A percentile compares a stretch with the other conserved stretches of the same genome.
Conservation (phyloP, 768 basidiomycete genomes). For the Clavaria fumosa region DNA sequence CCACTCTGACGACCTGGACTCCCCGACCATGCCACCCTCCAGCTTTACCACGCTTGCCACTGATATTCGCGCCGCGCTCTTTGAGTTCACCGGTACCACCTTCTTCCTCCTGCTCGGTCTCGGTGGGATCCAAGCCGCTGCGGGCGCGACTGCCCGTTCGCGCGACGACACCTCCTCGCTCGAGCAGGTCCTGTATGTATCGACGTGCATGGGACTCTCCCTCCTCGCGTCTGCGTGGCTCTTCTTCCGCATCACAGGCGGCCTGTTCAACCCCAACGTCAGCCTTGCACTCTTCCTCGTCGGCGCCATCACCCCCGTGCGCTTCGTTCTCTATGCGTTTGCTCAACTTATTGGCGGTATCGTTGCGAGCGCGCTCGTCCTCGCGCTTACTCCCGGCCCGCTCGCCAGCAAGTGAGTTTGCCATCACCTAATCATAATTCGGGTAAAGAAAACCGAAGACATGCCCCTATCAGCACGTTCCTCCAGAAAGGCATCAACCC, state of each 20-base stretch:
- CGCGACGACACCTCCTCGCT: slow-evolving; percentile 15
- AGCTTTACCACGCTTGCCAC: too few relatives aligned
- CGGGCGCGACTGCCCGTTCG: slow-evolving; percentile 19
- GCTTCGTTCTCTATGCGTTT: slow-evolving; percentile 41
- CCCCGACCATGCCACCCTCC: too few relatives aligned
- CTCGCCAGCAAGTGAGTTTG: slow-evolving; percentile 35
- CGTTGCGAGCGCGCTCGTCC: slow-evolving; percentile 38
- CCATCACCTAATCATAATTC: too few relatives aligned
- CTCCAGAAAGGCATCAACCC: slow-evolving; percentile 30
- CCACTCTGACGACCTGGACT: too few relatives aligned
- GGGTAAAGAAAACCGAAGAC: too few relatives aligned
- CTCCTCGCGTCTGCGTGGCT: slow-evolving; percentile 47
- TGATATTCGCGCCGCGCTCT: slow-evolving; percentile 32
- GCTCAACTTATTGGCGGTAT: slow-evolving; percentile 51
- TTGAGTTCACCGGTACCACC: slow-evolving; percentile 45
- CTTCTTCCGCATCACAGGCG: slow-evolving; percentile 6
- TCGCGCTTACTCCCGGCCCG: slow-evolving; percentile 36
- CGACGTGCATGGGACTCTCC: slow-evolving; percentile 44
- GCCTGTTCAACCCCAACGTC: slow-evolving; percentile 40
- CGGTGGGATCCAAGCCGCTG: slow-evolving; percentile 45
- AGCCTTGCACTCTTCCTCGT: slow-evolving; percentile 42
- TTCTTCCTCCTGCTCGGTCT: slow-evolving; percentile 52
- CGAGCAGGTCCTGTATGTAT: slow-evolving; percentile 36
- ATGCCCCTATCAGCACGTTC: slow-evolving; percentile 25
- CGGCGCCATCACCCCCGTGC: slow-evolving; percentile 36